A percentile compares a stretch with the other conserved stretches of the same genome.
Conservation (phyloP, 768 basidiomycete species). For the Russula sp. region DNA sequence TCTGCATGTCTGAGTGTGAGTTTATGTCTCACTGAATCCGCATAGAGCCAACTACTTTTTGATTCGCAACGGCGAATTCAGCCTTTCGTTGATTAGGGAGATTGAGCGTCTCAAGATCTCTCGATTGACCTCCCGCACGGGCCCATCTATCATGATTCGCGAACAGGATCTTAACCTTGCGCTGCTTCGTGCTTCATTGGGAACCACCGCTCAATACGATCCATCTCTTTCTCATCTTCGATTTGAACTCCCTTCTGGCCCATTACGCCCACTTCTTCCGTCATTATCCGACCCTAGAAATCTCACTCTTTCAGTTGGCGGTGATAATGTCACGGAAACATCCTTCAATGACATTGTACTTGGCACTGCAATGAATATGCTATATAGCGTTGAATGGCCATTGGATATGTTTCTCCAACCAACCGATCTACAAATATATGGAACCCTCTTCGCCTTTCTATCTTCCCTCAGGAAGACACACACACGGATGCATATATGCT, state of each 20-base stretch:
- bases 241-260: slow-evolving; percentile 77
- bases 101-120: slow-evolving; percentile 80
- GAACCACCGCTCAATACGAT: slow-evolving; percentile 86
- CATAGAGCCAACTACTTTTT: slow-evolving; percentile 83
- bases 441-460: slow-evolving; percentile 75
- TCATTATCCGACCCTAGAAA: slow-evolving; percentile 48
- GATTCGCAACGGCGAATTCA: slow-evolving; percentile 84
- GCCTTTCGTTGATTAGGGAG: slow-evolving; percentile 78
- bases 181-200: slow-evolving; percentile 81
- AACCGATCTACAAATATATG: slow-evolving; percentile 70
- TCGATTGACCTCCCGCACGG: slow-evolving; percentile 65
- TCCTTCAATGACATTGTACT: slow-evolving; percentile 73
- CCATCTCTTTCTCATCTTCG: slow-evolving; percentile 67
- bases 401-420: slow-evolving; percentile 84
- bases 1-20: not conserved
- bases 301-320: slow-evolving; percentile 45
- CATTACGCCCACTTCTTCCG: slow-evolving; percentile 76
- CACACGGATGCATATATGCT: slow-evolving; percentile 72
- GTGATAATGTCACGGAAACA: slow-evolving; percentile 41
- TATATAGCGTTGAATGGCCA: slow-evolving; percentile 78
- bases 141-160: slow-evolving; percentile 70
- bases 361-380: slow-evolving; percentile 70
- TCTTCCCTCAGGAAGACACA: slow-evolving; percentile 84
- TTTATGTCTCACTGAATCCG: slow-evolving; percentile 21
- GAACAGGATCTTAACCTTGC: slow-evolving; percentile 90